Percentiles rank a stretch among this genome's conserved stretches.
phyloP scores from a whole-genome alignment of 2,329 filamentous ascomycete species.

The Fusarium mundagurra region DNA sequence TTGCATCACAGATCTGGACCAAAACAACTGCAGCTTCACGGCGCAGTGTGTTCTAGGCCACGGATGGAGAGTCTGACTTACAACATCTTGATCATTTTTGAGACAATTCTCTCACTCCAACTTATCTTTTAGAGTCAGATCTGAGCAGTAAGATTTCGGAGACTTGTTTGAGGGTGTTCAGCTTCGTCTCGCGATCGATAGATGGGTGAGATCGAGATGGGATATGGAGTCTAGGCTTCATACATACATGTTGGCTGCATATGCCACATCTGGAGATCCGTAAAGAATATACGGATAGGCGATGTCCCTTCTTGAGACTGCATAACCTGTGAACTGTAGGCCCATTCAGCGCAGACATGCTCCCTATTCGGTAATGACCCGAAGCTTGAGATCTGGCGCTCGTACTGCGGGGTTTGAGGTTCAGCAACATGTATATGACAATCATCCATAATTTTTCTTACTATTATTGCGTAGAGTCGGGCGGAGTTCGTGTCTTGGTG shows the following conservation, averaged over 20 bases:
- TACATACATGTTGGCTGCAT: neutral
- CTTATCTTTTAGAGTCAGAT: too few relatives aligned
- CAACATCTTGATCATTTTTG: neutral
- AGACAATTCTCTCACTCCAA: neutral
- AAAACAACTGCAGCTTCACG: neutral
- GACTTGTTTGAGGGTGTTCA: neutral
- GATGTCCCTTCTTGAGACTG: neutral
- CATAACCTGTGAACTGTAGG: neutral
- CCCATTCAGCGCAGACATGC: neutral
- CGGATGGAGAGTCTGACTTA: neutral
- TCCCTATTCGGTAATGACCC: neutral
- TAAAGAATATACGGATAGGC: neutral
- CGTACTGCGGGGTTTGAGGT: too few relatives aligned
- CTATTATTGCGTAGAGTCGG: neutral
- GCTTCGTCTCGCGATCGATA: neutral
- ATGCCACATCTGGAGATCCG: neutral
- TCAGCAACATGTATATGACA: accelerated
- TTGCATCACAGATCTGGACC: neutral
- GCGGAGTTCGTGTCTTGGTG: neutral
- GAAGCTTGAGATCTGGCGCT: neutral
- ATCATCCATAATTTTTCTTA: accelerated
- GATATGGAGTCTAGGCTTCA: neutral
- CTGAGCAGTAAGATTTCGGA: too few relatives aligned
- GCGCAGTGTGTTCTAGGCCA: neutral
- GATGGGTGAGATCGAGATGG: neutral